These are phyloP conservation scores for Alternaria sp. DNA, from an alignment of 2,329 filamentous ascomycete species.

Conservation along the genomic window DNA sequence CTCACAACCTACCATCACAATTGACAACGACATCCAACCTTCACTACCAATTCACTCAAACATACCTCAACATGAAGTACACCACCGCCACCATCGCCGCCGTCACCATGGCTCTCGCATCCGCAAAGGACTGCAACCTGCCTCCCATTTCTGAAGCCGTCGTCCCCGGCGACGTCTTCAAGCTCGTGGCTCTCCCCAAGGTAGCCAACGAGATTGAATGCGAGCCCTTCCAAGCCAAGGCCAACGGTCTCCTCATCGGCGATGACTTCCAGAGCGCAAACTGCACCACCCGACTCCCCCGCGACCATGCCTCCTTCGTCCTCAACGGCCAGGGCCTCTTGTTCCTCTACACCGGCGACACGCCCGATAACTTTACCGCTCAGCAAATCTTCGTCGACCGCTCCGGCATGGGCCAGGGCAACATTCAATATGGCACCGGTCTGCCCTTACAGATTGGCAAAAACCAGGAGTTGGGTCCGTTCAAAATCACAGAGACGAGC, in stretches of 20 bases:
- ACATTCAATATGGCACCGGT: background rate
- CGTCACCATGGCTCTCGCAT: conserved; percentile 3
- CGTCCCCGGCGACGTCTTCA: conserved; percentile 1
- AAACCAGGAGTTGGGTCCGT: background rate
- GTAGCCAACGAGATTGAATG: background rate
- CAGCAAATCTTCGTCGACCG: background rate
- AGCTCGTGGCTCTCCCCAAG: conserved; percentile 6
- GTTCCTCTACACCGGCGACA: background rate
- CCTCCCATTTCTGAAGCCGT: background rate
- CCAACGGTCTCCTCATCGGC: background rate
- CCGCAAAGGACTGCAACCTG: conserved; percentile 2
- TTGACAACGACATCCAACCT: background rate
- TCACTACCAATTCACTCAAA: background rate
- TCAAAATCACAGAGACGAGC: background rate
- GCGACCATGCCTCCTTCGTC: background rate
- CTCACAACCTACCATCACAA: background rate
- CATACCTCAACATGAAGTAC: background rate
- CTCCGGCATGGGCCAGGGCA: background rate
- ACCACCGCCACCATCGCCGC: background rate
- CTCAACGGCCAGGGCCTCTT: background rate
- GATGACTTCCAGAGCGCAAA: background rate
- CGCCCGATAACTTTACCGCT: background rate
- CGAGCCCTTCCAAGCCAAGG: background rate
- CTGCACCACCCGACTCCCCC: background rate
- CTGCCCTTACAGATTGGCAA: background rate